A percentile compares a stretch with the other conserved stretches of the same genome.
Evolutionary conservation across 306 rosid genomes (phyloP).

Genomic region (Prinsepia uniflora): DNA sequence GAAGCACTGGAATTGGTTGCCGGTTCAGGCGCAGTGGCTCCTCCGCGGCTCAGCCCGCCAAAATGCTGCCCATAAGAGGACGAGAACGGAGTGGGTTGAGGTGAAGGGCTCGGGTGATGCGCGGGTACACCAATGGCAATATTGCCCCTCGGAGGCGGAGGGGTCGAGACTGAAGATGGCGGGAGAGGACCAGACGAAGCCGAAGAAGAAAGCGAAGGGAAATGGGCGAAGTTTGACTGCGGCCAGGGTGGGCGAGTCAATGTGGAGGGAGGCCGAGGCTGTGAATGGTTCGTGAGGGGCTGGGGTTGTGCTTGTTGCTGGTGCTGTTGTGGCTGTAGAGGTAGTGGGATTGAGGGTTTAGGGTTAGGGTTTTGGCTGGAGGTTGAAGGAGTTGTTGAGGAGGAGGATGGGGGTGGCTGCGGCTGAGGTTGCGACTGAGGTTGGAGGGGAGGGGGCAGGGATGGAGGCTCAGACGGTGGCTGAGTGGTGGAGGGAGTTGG

Average conservation of each 20-base stretch:
- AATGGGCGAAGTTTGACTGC: slow-evolving; percentile 51
- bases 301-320: slow-evolving; percentile 4
- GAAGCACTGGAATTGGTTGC: slow-evolving; percentile 47
- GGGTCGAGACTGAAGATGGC: slow-evolving; percentile 35
- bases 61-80: slow-evolving; percentile 76
- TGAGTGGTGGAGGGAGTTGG: slow-evolving; percentile 16
- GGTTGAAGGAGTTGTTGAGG: slow-evolving; percentile 25
- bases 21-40: slow-evolving; percentile 44
- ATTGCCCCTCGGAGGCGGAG: slow-evolving; percentile 51
- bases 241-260: slow-evolving; percentile 45
- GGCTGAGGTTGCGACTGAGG: slow-evolving; percentile 17
- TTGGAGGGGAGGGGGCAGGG: slow-evolving; percentile 28
- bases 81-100: slow-evolving; percentile 46
- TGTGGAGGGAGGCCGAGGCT: slow-evolving; percentile 49
- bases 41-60: slow-evolving; percentile 67
- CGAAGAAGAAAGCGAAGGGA: slow-evolving; percentile 40
- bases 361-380: slow-evolving; percentile 35
- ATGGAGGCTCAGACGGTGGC: slow-evolving; percentile 15
- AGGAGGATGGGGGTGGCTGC: slow-evolving; percentile 18
- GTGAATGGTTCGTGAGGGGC: slow-evolving; percentile 36
- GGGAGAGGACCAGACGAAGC: slow-evolving; percentile 38
- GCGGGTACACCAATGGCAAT: slow-evolving; percentile 82
- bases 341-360: slow-evolving; percentile 27
- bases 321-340: slow-evolving; percentile 14
- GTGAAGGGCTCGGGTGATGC: slow-evolving; percentile 46